A percentile compares a stretch with the other conserved stretches of the same genome.
phyloP scores from a whole-genome alignment of 202 grass and related monocot species.

The Zoysia matrella region DNA sequence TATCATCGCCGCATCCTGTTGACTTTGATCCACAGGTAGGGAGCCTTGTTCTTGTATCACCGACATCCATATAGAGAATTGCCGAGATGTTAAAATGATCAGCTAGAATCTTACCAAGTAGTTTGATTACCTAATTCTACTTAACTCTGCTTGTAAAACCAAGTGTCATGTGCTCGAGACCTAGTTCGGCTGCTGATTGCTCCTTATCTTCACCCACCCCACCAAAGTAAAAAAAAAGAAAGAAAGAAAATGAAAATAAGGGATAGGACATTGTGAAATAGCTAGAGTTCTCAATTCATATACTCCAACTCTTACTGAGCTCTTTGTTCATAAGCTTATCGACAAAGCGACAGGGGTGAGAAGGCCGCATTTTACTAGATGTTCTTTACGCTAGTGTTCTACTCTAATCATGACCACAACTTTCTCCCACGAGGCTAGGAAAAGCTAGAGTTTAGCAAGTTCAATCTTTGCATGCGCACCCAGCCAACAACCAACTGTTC shows the following conservation, averaged over 20 bases:
- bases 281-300: background rate
- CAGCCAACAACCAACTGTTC: conserved; percentile 36
- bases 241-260: too few species aligned
- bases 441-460: conserved; percentile 20
- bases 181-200: conserved; percentile 41
- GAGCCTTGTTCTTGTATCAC: too few species aligned
- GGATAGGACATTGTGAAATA: too few species aligned
- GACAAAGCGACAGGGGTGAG: conserved; percentile 33
- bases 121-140: background rate
- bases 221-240: background rate
- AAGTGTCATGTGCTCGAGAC: conserved; percentile 41
- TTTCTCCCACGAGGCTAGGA: conserved; percentile 33
- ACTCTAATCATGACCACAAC: conserved; percentile 6
- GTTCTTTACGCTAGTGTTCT: conserved; percentile 16
- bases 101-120: background rate
- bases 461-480: conserved; percentile 25
- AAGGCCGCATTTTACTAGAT: conserved; percentile 45
- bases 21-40: too few species aligned
- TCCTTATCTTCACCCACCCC: conserved; percentile 33
- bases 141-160: background rate
- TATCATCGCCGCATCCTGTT: too few species aligned
- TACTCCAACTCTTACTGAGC: background rate
- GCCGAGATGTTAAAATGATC: background rate
- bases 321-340: conserved; percentile 36
- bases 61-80: background rate